Base-by-base conservation (phyloP, 441 rosid species). In the Omphalea diandra region DNA sequence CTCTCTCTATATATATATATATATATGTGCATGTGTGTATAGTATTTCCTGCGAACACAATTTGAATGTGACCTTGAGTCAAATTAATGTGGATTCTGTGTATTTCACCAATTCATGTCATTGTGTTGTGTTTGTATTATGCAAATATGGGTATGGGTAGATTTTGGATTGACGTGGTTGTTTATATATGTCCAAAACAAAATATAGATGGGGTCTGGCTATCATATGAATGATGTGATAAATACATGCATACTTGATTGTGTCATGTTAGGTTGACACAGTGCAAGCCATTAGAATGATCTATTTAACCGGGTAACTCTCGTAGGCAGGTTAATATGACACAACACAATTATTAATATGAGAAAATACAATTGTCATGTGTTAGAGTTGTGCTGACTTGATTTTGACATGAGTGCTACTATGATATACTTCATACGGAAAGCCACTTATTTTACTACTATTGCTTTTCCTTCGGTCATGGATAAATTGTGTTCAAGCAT, bases 141-240 rank as follows among this genome's bases (percentile, higher is more conserved):
- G 58, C 40, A 32, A 64, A 31, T 4, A 24, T 62, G 65, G 38
- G 22, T 63, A 63, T 63, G 24, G 8, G 41, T 31, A 63, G 14
- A 43, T 26, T 60, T 20, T 29, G 15, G 40, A 33, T 44, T 27
- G 50, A 38, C 22, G 22, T 20, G 62, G 22, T 22, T 50, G 22
- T 24, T 35, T 65, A 20, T 32, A 22, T 22, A 1, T 1, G 17
- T 18, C 29, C 29, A 52, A 52, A 65, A 35, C 22, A 50, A 33
- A 66, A 33, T 12, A 12, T 33, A 58, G 22, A 53, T 26, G 6
- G 18, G 5, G 5, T 67, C 49, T 14, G 12, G 24, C 53, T 61
- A 24, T 67, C 35, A 35, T 29, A 35, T 35, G 4, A n/a, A 12
- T 6, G 41, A 33, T 18, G 27, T 47, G 43, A 49, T 49, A n/a